Evolutionary conservation across 176 grass and related monocot species (phyloP).

Genomic region (Pharus latifolius): DNA sequence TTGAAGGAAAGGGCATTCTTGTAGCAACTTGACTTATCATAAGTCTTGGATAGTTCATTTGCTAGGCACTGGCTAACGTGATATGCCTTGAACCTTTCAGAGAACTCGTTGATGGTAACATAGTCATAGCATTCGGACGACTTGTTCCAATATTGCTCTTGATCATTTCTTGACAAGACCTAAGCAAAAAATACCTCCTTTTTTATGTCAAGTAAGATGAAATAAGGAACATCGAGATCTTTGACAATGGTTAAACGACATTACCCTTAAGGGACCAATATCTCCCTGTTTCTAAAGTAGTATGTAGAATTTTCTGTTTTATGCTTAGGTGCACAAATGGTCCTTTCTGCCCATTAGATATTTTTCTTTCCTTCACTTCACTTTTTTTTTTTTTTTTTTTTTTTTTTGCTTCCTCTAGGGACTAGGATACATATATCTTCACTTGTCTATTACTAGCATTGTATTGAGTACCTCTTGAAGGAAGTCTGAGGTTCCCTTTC

Average conservation of each 20-base stretch:
- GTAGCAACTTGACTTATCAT: constrained; percentile 31
- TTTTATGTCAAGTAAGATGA: background rate
- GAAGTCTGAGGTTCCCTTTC: constrained; percentile 72
- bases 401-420: too few species aligned
- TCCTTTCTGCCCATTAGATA: too few species aligned
- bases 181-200: background rate
- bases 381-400: too few species aligned
- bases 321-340: too few species aligned
- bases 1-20: constrained; percentile 46
- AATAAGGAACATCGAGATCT: background rate
- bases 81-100: constrained; percentile 35
- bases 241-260: too few species aligned
- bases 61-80: constrained; percentile 35
- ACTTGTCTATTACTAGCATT: too few species aligned
- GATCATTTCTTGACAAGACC: constrained; percentile 74
- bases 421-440: too few species aligned
- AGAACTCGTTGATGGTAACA: constrained; percentile 49
- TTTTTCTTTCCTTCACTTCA: too few species aligned
- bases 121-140: too few species aligned
- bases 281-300: too few species aligned
- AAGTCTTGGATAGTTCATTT: constrained; percentile 32
- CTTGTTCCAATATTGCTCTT: constrained; percentile 75
- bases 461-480: constrained; percentile 65
- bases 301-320: too few species aligned
- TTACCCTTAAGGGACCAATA: too few species aligned